phyloP scores from a whole-genome alignment of 192 early-diverging fungal genomes.

The Dissophora ornata region DNA sequence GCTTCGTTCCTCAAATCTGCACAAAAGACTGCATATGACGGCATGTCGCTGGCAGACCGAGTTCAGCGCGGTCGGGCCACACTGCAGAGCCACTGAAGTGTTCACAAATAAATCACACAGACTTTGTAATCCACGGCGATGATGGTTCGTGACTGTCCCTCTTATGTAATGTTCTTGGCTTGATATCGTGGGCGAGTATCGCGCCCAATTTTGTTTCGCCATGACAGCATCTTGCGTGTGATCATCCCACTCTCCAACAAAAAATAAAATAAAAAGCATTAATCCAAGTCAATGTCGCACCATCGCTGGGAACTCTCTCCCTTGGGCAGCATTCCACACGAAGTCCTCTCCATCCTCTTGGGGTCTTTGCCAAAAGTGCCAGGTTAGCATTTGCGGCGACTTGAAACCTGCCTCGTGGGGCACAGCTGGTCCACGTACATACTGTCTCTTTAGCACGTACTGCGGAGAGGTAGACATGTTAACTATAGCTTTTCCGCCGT shows the following conservation, averaged over 20 bases:
- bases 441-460: neutral
- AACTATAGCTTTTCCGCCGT: no score
- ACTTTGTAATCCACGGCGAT: no score
- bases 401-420: no score
- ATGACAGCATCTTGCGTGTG: no score
- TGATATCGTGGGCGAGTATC: no score
- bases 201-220: no score
- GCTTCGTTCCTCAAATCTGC: conserved; percentile 38
- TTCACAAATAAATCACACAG: neutral
- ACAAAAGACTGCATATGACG: conserved; percentile 26
- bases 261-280: no score
- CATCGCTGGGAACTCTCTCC: conserved; percentile 47
- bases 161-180: no score
- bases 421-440: neutral
- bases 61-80: conserved; percentile 45
- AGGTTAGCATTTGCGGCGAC: conserved; percentile 20
- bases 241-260: no score
- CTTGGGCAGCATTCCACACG: conserved; percentile 37
- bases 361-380: conserved; percentile 51
- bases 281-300: conserved; percentile 26
- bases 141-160: no score
- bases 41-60: conserved; percentile 40
- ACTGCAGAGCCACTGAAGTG: conserved; percentile 11
- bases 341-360: conserved; percentile 43
- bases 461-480: no score